Percentiles rank a stretch among this genome's conserved stretches.
Conservation (phyloP, 1,284 basidiomycete species). For the Volvariella surrecta region DNA sequence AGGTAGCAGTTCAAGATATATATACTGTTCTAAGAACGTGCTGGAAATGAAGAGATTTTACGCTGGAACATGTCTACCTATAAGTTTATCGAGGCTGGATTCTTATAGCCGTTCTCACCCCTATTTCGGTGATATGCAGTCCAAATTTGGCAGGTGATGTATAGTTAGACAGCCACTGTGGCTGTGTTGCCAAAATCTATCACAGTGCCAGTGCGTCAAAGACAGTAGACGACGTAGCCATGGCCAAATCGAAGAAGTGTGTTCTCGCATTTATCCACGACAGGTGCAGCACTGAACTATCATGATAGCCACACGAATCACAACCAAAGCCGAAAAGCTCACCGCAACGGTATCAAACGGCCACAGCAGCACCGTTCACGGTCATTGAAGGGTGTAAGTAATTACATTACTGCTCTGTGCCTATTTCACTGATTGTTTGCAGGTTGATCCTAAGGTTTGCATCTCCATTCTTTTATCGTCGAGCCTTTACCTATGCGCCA, state of each 20-base stretch:
- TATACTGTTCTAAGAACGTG: no score
- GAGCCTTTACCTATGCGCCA: slow-evolving; percentile 3
- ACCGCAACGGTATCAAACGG: slow-evolving; percentile 94
- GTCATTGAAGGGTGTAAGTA: slow-evolving; percentile 86
- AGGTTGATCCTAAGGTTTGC: slow-evolving; percentile 83
- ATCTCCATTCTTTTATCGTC: background rate
- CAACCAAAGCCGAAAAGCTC: slow-evolving; percentile 93
- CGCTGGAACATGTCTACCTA: no score
- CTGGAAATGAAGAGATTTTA: no score
- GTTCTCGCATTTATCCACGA: slow-evolving; percentile 11
- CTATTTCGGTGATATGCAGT: no score
- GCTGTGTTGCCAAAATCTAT: no score
- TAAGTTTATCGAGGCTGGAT: no score
- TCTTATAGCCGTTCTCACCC: no score
- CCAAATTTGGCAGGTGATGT: no score
- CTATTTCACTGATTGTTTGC: slow-evolving; percentile 8
- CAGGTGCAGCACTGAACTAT: slow-evolving; percentile 10
- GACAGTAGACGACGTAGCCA: slow-evolving; percentile 31
- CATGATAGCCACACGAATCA: slow-evolving; percentile 73
- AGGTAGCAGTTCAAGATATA: no score
- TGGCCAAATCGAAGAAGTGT: slow-evolving; percentile 83
- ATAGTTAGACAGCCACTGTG: no score
- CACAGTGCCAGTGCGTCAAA: no score
- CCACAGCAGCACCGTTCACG: slow-evolving; percentile 71
- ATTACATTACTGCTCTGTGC: slow-evolving; percentile 6